Evolutionary conservation across 2,329 filamentous ascomycete genomes (phyloP), one percentile per base, ranked within the genome.

Genomic region (Helotiales sp.): DNA sequence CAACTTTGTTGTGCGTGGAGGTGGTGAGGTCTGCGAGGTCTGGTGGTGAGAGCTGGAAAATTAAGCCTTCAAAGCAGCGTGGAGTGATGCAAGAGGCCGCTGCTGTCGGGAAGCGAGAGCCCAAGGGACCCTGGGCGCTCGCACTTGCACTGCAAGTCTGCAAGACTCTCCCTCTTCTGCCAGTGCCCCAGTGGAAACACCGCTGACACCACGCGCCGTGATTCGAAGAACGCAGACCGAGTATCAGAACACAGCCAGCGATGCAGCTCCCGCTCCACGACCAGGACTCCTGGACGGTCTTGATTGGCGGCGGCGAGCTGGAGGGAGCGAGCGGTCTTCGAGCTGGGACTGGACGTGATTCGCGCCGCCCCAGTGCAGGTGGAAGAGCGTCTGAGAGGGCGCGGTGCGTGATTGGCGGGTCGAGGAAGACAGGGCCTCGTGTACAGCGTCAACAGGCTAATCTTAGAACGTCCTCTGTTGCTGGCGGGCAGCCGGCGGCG

Each of bases 321-420:
- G 22, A 24, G 17, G 31, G 42, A 36, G 33, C 22, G 40, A 25
- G 38, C 25, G n/a, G 53, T 24, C 54, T 42, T 49, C 52, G 52
- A 27, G 48, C 54, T 57, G 46, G 59, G 58, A 66, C 62, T 63
- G 59, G 64, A 61, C 57, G 67, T 67, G 64, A 67, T 67, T 65
- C 64, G 66, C 63, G 65, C 65, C 59, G 65, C 51, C 54, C 49
- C 53, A 58, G 55, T 68, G 66, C 63, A 67, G 63, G 55, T 55
- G 60, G 53, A 59, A 61, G 54, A 59, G 60, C 63, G 60, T 58
- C 49, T 63, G 61, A 30, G 59, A 58, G 50, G 53, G 22, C 22
- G 15, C 24, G 7, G 5, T 34, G 29, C 34, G 38, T 65, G 60
- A 67, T 67, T 66, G 63, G 64, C 25, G 47, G 33, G 51, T 38